Conservation (phyloP, 768 basidiomycete genomes). For the Lyophyllum decastes region DNA sequence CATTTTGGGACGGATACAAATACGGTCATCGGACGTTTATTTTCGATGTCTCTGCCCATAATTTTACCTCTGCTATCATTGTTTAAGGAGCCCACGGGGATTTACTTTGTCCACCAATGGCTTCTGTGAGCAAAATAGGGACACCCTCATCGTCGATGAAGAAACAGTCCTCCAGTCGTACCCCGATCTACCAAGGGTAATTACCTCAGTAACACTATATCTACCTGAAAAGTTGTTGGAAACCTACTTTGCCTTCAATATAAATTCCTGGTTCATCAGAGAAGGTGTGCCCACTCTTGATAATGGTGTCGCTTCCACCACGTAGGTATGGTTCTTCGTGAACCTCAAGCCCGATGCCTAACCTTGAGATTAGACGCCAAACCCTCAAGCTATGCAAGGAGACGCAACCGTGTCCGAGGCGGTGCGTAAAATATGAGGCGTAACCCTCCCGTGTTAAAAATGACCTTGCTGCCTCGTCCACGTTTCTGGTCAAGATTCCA, state of each 20-base stretch:
- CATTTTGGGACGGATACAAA: constrained; percentile 1
- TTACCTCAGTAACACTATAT: not conserved
- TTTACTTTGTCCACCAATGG: constrained; percentile 59
- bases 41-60: too few species aligned
- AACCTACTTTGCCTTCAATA: constrained; percentile 62
- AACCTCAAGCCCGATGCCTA: constrained; percentile 83
- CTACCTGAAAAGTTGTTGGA: not conserved
- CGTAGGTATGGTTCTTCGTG: constrained; percentile 83
- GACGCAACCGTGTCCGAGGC: constrained; percentile 72
- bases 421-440: constrained; percentile 72
- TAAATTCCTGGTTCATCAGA: constrained; percentile 83
- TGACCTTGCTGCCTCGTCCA: constrained; percentile 64
- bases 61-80: not conserved
- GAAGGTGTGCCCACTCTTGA: constrained; percentile 71
- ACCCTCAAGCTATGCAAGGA: constrained; percentile 5
- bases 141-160: constrained; percentile 57
- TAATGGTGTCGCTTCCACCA: constrained; percentile 61
- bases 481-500: constrained; percentile 49
- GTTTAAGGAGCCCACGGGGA: constrained; percentile 42
- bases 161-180: constrained; percentile 85
- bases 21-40: not conserved
- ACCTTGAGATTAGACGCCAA: constrained; percentile 1
- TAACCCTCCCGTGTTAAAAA: constrained; percentile 45
- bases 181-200: constrained; percentile 54
- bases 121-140: constrained; percentile 61